Evolutionary conservation across 495 filamentous ascomycete species (phyloP).

Genomic region (Poronia punctata): DNA sequence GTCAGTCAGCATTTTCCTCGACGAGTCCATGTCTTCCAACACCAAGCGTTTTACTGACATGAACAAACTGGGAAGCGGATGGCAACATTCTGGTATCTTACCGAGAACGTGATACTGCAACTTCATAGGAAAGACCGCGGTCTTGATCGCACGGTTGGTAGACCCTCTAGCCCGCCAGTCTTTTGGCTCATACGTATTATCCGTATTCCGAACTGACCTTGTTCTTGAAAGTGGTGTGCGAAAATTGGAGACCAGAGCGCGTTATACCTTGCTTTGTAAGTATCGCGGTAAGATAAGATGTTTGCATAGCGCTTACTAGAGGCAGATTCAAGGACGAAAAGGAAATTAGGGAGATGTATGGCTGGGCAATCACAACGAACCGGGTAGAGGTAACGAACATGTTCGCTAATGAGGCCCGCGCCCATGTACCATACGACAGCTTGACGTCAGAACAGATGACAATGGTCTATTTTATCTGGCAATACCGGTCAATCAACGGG

Average conservation of each 20-base stretch:
- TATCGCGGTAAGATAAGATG: too few relatives aligned
- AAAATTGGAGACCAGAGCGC: background rate
- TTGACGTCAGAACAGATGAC: too few relatives aligned
- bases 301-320: too few relatives aligned
- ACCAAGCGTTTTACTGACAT: too few relatives aligned
- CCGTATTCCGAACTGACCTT: background rate
- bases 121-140: conserved; percentile 15
- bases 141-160: background rate
- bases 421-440: background rate
- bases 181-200: background rate
- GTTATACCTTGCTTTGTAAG: conserved; percentile 3
- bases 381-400: too few relatives aligned
- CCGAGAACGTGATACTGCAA: conserved; percentile 6
- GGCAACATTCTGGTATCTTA: conserved; percentile 13
- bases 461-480: conserved; percentile 9
- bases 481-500: conserved; percentile 1
- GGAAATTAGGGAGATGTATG: too few relatives aligned
- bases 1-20: too few relatives aligned
- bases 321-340: too few relatives aligned
- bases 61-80: too few relatives aligned
- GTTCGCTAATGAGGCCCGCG: too few relatives aligned
- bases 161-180: background rate
- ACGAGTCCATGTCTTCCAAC: too few relatives aligned
- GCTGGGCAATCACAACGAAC: too few relatives aligned
- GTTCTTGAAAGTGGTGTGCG: background rate